Conservation (phyloP, 2,329 filamentous ascomycete genomes). For the Colletotrichum musae region DNA sequence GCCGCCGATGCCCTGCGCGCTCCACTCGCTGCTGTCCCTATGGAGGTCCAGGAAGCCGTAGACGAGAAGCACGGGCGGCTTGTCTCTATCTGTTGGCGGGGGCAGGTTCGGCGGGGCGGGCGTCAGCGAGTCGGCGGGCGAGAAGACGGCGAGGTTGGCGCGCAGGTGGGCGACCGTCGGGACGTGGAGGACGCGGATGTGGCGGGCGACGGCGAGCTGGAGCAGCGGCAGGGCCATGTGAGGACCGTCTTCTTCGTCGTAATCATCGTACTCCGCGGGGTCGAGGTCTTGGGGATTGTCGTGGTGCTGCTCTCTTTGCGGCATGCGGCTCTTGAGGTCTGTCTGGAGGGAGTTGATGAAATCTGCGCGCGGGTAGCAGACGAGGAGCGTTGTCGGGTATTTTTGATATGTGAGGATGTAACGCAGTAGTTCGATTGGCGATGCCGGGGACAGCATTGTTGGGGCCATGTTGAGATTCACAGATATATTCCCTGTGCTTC, state of each 20-base stretch:
- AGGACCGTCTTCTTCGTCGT: neutral
- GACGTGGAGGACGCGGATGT: conserved; percentile 79
- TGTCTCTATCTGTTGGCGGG: conserved; percentile 17
- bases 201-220: conserved; percentile 77
- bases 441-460: conserved; percentile 65
- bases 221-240: conserved; percentile 77
- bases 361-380: conserved; percentile 75
- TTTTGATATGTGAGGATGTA: conserved; percentile 71
- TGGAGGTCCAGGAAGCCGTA: conserved; percentile 78
- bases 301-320: conserved; percentile 9
- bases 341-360: conserved; percentile 74
- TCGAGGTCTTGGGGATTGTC: neutral
- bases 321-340: conserved; percentile 53
- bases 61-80: conserved; percentile 66
- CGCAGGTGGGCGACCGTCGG: conserved; percentile 84
- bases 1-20: conserved; percentile 78
- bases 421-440: conserved; percentile 74
- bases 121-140: conserved; percentile 53
- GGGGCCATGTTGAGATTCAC: conserved; percentile 44
- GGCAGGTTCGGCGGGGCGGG: conserved; percentile 53
- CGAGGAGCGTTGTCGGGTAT: conserved; percentile 75
- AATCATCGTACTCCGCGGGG: neutral
- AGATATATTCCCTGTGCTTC: too few species aligned
- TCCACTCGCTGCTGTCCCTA: conserved; percentile 79
- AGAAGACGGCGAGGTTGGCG: conserved; percentile 77